phyloP scores from a whole-genome alignment of 1,284 basidiomycete genomes.

The Testicularia cyperi region DNA sequence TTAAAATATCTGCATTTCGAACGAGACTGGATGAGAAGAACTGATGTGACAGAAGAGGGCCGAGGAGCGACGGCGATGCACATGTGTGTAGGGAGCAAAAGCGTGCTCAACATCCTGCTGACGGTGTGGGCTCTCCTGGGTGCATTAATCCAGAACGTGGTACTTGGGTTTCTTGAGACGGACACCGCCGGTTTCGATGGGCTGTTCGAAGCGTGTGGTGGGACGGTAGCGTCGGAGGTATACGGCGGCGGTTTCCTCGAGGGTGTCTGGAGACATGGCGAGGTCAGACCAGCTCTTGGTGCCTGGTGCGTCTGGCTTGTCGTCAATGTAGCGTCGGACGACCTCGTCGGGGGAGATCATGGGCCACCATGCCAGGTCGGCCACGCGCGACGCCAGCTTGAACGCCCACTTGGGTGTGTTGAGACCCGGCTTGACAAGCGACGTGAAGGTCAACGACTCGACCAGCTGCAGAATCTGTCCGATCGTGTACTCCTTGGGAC shows the following conservation, averaged over 20 bases:
- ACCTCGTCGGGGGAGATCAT: conserved; percentile 89
- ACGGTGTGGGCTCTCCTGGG: too few species aligned
- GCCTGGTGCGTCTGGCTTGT: conserved; percentile 62
- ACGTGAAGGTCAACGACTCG: conserved; percentile 74
- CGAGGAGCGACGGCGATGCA: too few species aligned
- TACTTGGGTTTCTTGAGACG: conserved; percentile 47
- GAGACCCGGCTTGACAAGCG: conserved; percentile 67
- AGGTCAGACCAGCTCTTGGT: conserved; percentile 66
- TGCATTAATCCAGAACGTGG: conserved; percentile 36
- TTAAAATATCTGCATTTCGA: too few species aligned
- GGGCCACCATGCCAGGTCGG: conserved; percentile 87
- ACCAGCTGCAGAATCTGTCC: conserved; percentile 83
- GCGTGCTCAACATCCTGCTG: too few species aligned
- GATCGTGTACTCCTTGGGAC: conserved; percentile 82
- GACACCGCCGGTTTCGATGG: conserved; percentile 59
- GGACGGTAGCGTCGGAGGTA: conserved; percentile 88
- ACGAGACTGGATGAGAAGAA: too few species aligned
- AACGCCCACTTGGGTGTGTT: conserved; percentile 78
- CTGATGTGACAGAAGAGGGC: too few species aligned
- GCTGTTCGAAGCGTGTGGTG: conserved; percentile 63
- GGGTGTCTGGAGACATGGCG: conserved; percentile 71
- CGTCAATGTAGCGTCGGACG: conserved; percentile 81
- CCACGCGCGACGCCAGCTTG: conserved; percentile 68
- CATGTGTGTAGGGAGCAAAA: too few species aligned
- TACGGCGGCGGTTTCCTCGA: conserved; percentile 86